Conservation (phyloP, 2,329 filamentous ascomycete genomes). For the Elsinoe arachidis region DNA sequence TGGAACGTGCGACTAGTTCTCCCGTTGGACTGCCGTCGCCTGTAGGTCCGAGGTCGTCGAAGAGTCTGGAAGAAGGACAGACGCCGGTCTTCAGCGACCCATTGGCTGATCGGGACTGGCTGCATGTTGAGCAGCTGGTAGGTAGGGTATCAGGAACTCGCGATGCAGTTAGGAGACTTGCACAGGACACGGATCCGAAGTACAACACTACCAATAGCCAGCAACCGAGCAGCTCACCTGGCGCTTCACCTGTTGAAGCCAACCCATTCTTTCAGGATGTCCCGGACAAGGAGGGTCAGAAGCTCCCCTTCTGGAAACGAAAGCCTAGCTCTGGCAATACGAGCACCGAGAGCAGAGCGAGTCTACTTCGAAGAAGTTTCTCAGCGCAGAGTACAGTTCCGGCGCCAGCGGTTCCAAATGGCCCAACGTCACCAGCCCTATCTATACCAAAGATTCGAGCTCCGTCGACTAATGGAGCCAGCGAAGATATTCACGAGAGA, state of each 20-base stretch:
- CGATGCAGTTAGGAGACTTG: constrained; percentile 78
- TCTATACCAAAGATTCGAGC: constrained; percentile 23
- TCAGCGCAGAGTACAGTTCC: constrained; percentile 47
- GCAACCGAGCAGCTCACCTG: constrained; percentile 12
- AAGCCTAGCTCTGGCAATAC: constrained; percentile 55
- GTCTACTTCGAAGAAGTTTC: constrained; percentile 40
- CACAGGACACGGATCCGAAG: constrained; percentile 71
- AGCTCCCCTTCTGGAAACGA: constrained; percentile 81
- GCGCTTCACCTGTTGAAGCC: constrained; percentile 19
- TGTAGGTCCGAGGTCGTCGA: not conserved
- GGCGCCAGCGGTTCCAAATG: constrained; percentile 25
- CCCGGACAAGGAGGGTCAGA: constrained; percentile 40
- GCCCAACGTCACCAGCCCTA: constrained; percentile 22
- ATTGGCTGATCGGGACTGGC: constrained; percentile 76
- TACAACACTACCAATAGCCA: constrained; percentile 41
- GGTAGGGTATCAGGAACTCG: constrained; percentile 78
- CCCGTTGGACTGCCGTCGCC: constrained; percentile 22
- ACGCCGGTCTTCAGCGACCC: constrained; percentile 22
- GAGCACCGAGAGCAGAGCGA: constrained; percentile 31
- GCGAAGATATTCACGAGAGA: constrained; percentile 66
- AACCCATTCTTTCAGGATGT: constrained; percentile 27
- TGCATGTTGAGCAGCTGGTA: constrained; percentile 73
- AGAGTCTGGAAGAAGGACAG: not conserved
- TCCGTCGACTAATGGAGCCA: not conserved
- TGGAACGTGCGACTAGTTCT: constrained; percentile 68